Conservation (phyloP, 2,329 filamentous ascomycete species). For the Periconia digitata region DNA sequence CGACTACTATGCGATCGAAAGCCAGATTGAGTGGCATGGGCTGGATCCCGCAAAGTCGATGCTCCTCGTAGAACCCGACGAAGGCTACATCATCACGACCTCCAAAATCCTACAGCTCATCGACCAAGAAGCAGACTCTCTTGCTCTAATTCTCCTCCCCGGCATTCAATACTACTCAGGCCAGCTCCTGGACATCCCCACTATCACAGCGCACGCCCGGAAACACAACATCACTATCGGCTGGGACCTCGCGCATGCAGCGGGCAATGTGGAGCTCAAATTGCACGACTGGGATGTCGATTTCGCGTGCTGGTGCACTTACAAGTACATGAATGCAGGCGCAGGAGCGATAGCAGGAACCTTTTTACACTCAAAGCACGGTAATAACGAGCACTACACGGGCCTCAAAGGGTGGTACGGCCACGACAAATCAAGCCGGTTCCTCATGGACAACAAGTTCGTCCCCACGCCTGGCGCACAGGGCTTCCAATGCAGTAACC, state of each 20-base stretch:
- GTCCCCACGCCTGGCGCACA: slow-evolving; percentile 73
- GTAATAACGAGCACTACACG: slow-evolving; percentile 61
- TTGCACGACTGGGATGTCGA: slow-evolving; percentile 90
- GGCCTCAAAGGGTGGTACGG: slow-evolving; percentile 86
- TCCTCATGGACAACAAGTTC: slow-evolving; percentile 83
- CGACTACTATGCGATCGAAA: slow-evolving; percentile 83
- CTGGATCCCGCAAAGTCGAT: slow-evolving; percentile 65
- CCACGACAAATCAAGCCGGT: slow-evolving; percentile 72
- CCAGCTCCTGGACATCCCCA: slow-evolving; percentile 79
- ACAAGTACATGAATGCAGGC: slow-evolving; percentile 90
- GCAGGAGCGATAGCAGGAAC: slow-evolving; percentile 77
- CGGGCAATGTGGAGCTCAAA: slow-evolving; percentile 75
- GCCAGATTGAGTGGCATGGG: slow-evolving; percentile 73
- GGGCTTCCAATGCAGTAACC: slow-evolving; percentile 85
- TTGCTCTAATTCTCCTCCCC: slow-evolving; percentile 76
- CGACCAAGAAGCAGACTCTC: slow-evolving; percentile 68
- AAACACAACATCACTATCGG: slow-evolving; percentile 71
- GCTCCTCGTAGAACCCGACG: slow-evolving; percentile 70
- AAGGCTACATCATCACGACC: slow-evolving; percentile 65
- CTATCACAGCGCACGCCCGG: slow-evolving; percentile 76
- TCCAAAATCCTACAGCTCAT: slow-evolving; percentile 71
- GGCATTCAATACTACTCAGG: slow-evolving; percentile 91
- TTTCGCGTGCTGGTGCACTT: slow-evolving; percentile 90
- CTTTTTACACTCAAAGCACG: slow-evolving; percentile 77
- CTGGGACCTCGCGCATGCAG: slow-evolving; percentile 87